Conservation (phyloP, 176 grass and related monocot species). For the Poa annua region DNA sequence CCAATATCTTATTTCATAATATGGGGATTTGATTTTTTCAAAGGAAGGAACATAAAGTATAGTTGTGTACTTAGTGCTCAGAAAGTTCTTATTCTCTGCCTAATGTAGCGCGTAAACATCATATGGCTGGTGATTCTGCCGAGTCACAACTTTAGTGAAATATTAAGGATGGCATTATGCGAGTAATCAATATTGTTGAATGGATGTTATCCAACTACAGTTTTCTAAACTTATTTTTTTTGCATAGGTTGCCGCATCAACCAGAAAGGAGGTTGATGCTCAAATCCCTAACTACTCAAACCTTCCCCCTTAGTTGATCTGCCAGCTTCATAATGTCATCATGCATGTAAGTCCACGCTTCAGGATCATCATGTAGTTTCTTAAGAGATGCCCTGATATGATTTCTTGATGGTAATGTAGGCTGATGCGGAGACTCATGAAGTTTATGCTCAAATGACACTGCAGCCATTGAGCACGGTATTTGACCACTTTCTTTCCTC, state of each 20-base stretch:
- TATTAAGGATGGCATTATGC: neutral
- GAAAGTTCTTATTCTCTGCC: constrained; percentile 5
- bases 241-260: constrained; percentile 86
- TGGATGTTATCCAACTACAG: neutral
- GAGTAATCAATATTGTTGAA: neutral
- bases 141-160: neutral
- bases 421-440: constrained; percentile 95
- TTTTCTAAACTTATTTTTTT: constrained; percentile 34
- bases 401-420: constrained; percentile 49
- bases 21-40: neutral
- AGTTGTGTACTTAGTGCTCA: constrained; percentile 17
- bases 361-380: constrained; percentile 35
- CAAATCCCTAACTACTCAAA: constrained; percentile 97
- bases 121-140: neutral
- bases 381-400: constrained; percentile 10
- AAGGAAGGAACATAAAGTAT: constrained; percentile 25
- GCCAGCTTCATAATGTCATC: constrained; percentile 97
- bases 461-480: constrained; percentile 91
- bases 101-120: neutral
- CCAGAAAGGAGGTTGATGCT: constrained; percentile 89
- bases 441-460: constrained; percentile 97
- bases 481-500: constrained; percentile 31
- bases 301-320: constrained; percentile 87
- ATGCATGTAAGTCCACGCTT: constrained; percentile 83
- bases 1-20: constrained; percentile 26